phyloP scores from a whole-genome alignment of 768 basidiomycete species.

The Hygrophoropsis aurantiaca region DNA sequence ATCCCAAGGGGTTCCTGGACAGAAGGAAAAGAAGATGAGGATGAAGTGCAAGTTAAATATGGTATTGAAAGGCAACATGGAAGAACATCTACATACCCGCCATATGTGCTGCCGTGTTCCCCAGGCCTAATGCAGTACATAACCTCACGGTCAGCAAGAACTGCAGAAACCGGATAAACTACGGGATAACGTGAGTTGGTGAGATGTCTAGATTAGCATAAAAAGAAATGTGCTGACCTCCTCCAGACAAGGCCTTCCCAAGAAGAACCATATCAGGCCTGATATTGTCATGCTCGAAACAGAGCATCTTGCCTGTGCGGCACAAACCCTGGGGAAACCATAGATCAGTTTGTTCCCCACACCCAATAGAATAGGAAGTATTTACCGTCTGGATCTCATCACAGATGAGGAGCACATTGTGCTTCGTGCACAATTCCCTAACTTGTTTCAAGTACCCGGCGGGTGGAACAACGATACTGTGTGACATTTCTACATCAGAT shows the following conservation, averaged over 20 bases:
- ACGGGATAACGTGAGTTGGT: constrained; percentile 8
- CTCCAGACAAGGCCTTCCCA: constrained; percentile 96
- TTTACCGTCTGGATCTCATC: constrained; percentile 96
- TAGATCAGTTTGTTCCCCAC: constrained; percentile 5
- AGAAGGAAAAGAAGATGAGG: neutral
- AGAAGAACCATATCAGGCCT: constrained; percentile 91
- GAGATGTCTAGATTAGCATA: constrained; percentile 2
- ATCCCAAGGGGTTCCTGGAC: constrained; percentile 85
- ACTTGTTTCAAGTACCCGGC: constrained; percentile 80
- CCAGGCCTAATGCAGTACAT: constrained; percentile 95
- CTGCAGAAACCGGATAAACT: constrained; percentile 97
- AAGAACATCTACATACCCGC: constrained; percentile 60
- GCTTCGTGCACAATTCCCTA: constrained; percentile 83
- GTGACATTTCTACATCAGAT: neutral
- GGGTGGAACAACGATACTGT: constrained; percentile 88
- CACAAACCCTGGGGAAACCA: constrained; percentile 65
- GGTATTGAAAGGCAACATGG: neutral
- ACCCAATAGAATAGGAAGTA: neutral
- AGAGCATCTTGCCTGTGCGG: constrained; percentile 92
- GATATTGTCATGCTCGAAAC: constrained; percentile 82
- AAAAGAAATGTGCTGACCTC: constrained; percentile 51
- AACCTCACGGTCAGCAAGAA: constrained; percentile 85
- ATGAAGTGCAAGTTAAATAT: neutral
- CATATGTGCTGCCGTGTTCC: constrained; percentile 95
- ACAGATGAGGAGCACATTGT: constrained; percentile 94